Evolutionary conservation across 208 protist species (phyloP).

Genomic region (Porcisia hertigi): DNA sequence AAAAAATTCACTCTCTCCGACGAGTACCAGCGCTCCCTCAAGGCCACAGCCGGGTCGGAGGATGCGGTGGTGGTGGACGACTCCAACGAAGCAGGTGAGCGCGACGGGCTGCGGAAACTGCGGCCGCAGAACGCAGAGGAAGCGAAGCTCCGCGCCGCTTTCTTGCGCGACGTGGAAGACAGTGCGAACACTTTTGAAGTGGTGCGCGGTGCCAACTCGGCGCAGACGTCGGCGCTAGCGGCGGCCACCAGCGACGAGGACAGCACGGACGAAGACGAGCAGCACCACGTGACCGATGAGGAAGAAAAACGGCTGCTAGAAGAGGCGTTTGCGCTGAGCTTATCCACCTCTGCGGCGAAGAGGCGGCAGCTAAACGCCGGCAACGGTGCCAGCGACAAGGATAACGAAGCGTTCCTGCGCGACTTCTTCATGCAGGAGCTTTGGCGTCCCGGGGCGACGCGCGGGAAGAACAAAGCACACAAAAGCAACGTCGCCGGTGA

Average conservation of each 20-base stretch:
- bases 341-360: neutral
- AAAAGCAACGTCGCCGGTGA: neutral
- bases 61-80: constrained; percentile 30
- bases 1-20: constrained; percentile 74
- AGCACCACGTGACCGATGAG: constrained; percentile 3
- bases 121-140: constrained; percentile 71
- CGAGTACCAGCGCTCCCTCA: constrained; percentile 77
- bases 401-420: constrained; percentile 58
- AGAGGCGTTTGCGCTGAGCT: constrained; percentile 27
- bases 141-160: constrained; percentile 61
- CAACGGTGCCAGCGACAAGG: constrained; percentile 2
- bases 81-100: constrained; percentile 21
- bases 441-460: constrained; percentile 40
- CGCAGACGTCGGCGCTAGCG: neutral
- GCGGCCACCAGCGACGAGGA: constrained; percentile 12
- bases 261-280: constrained; percentile 11
- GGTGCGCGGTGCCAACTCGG: constrained; percentile 17
- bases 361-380: neutral
- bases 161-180: constrained; percentile 63
- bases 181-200: constrained; percentile 54
- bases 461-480: constrained; percentile 6
- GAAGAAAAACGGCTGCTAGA: constrained; percentile 30
- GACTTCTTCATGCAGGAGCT: constrained; percentile 81
- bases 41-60: constrained; percentile 38
- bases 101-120: constrained; percentile 44